phyloP scores from a whole-genome alignment of 176 grass and related monocot genomes.

The Rhynchospora pubera region DNA sequence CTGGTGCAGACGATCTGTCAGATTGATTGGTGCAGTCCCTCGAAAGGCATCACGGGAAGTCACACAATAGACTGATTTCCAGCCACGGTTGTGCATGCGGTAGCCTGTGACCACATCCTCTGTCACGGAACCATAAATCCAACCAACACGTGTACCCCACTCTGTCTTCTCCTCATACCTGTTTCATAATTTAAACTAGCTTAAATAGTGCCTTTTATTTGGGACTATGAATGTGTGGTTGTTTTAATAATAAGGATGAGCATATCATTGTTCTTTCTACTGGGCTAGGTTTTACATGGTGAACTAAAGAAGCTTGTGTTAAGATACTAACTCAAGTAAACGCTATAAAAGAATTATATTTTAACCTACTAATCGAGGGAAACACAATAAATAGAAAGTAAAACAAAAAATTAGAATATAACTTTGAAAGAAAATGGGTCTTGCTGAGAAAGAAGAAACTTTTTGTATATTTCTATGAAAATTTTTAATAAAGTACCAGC shows the following conservation, averaged over 20 bases:
- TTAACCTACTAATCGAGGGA: not conserved
- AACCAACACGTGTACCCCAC: constrained; percentile 81
- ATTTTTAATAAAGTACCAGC: constrained; percentile 35
- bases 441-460: not conserved
- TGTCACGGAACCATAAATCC: constrained; percentile 95
- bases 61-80: constrained; percentile 98
- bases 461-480: not conserved
- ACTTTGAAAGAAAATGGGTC: not conserved
- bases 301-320: not conserved
- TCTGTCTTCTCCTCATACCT: constrained; percentile 97
- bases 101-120: constrained; percentile 97
- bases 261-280: not conserved
- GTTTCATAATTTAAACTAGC: not conserved
- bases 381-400: not conserved
- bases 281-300: not conserved
- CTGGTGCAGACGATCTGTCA: constrained; percentile 93
- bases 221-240: not conserved
- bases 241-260: not conserved
- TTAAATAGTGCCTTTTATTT: not conserved
- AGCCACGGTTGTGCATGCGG: constrained; percentile 93
- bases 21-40: constrained; percentile 88
- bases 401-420: not conserved
- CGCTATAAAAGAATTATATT: not conserved
- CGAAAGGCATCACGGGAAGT: constrained; percentile 85
- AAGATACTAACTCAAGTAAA: not conserved